phyloP scores from a whole-genome alignment of 2,329 filamentous ascomycete genomes.

The Cryphonectria naterciae region DNA sequence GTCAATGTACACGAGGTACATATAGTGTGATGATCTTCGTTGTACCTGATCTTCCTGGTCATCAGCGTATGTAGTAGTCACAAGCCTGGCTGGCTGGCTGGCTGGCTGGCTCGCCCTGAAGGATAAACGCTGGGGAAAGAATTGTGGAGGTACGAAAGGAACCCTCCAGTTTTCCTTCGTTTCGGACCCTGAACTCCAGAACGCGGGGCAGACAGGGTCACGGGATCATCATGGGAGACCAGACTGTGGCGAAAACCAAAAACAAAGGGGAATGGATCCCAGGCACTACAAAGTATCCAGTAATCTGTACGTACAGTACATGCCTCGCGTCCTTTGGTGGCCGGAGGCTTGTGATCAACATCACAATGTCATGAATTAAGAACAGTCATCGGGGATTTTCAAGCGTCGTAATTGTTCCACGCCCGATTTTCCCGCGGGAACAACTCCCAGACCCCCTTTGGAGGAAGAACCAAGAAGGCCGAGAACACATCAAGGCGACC shows the following conservation, averaged over 20 bases:
- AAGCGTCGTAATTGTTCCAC: neutral
- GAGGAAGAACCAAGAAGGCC: neutral
- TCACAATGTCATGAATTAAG: neutral
- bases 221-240: neutral
- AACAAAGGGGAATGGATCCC: neutral
- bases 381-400: neutral
- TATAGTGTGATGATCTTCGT: neutral
- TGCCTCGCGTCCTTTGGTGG: neutral
- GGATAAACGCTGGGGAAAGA: neutral
- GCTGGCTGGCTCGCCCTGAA: neutral
- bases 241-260: neutral
- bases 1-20: neutral
- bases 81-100: neutral
- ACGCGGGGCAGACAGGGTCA: constrained; percentile 1
- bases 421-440: neutral
- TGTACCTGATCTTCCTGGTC: neutral
- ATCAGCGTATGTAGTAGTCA: neutral
- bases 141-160: neutral
- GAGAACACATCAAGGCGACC: neutral
- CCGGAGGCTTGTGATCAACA: neutral
- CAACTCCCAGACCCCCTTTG: too few species aligned
- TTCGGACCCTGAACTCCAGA: neutral
- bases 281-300: neutral
- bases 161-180: neutral
- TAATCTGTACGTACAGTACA: neutral